Conservation (phyloP, 495 filamentous ascomycete species). For the Aspergillus incahuasiensis region DNA sequence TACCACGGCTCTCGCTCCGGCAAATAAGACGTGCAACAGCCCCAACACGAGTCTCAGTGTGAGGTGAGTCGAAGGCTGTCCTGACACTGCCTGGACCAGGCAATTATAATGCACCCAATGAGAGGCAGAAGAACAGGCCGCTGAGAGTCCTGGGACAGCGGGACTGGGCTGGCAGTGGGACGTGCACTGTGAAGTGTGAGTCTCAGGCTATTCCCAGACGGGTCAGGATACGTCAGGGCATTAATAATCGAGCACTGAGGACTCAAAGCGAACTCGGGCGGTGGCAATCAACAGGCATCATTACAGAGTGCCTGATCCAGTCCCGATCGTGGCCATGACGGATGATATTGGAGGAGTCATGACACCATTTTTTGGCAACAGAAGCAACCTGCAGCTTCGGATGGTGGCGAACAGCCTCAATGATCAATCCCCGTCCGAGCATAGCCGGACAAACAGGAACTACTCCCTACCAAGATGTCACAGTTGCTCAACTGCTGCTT, state of each 20-base stretch:
- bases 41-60: background rate
- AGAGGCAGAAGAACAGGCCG: background rate
- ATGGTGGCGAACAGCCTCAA: constrained; percentile 4
- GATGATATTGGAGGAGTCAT: background rate
- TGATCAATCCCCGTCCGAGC: background rate
- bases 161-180: background rate
- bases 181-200: constrained; percentile 6
- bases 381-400: background rate
- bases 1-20: background rate
- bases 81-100: background rate
- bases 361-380: background rate
- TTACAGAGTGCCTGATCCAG: background rate
- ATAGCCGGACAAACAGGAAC: background rate
- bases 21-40: background rate
- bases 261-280: background rate
- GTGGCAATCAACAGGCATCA: background rate
- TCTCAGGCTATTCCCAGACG: background rate
- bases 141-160: background rate
- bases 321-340: background rate
- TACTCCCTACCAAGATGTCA: constrained; percentile 2
- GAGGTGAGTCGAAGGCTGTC: background rate
- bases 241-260: background rate
- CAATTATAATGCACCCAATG: constrained; percentile 7
- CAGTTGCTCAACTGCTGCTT: background rate
- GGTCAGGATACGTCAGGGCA: constrained; percentile 3